Base-by-base conservation (phyloP, 768 basidiomycete genomes). In the Galerina marginata region DNA sequence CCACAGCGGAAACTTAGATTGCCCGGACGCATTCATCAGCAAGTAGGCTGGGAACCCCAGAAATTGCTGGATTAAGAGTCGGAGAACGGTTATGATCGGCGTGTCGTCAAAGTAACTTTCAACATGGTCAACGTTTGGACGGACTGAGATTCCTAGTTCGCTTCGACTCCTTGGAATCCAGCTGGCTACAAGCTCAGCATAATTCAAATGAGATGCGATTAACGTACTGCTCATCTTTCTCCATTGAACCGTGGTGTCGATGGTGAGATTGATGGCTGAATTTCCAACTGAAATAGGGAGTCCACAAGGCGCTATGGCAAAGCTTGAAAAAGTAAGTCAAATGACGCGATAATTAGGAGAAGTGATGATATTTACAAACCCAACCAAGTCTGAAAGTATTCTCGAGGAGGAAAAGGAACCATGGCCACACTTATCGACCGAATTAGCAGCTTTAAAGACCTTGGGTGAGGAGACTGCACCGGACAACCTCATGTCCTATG, bases 271-370 rank as follows among this genome's bases (percentile, higher is more conserved):
- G 53, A 29, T 54, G 53, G 4, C 16, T 54, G 14, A 40, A 54
- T 42, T 54, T 54, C 53, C 53, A 54, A 40, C 53, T 54, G 11
- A 54, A 54, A 40, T 54, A 54, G 12, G 53, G 53, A 5, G 53
- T 54, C 39, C 39, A 54, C 11, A 40, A 16, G 3, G 39, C 36
- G 7, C 16, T 54, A 23, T 54, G 53, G 53, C 53, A 54, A 42
- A 54, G 10, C 53, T 54, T 47, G 9, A 33, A 33, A 33, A 0
- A 33, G 1, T 7, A 7, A 33, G 29, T 33, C 7, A 33, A 33
- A 33, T 20, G 7, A 33, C 7, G 29, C 4, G 4, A 4, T 33
- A 33, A 33, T 4, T 33, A 33, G 2, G 29, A 33, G 7, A 7
- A 33, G 29, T 33, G 29, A 33, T 7, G 29, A 33, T 25, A 47